Evolutionary conservation across 2,329 filamentous ascomycete species (phyloP), one percentile per base, ranked within the genome.

Genomic region (Dactylellina drechsleri): DNA sequence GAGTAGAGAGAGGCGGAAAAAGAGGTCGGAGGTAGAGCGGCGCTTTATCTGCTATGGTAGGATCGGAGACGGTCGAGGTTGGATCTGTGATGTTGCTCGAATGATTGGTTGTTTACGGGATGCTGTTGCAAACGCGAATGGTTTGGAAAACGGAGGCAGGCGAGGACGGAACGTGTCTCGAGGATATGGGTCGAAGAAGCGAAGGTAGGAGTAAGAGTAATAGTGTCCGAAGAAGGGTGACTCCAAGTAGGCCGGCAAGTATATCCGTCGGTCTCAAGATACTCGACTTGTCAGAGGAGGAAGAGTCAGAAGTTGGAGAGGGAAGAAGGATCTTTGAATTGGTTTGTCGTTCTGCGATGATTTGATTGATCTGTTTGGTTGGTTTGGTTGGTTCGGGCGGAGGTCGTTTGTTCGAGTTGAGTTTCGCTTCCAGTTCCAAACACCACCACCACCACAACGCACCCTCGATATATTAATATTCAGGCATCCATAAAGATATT

Each of bases 141-240:
- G 54, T 40, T 40, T 20, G 10, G 10, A 28, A 60, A 49, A 47
- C 41, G 40, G 57, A n/a, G n/a, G n/a, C n/a, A 31, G 41, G 57
- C 20, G 5, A 49, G 57, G 40, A 23, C 13, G 23, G 57, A 49
- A 36, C 57, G 57, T 60, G 57, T 60, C 20, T 36, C 57, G 41
- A 20, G 40, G 56, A 59, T 59, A 45, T 45, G 16, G 15, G 36
- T 2, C 1, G 13, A 28, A 6, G 40, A 28, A 15, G n/a, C 20
- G 41, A 31, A 60, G 41, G 16, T 31, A 20, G 20, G 57, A 20
- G 57, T 15, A 1, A 31, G 41, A 16, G 41, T 4, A 3, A 4
- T 4, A 13, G 26, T 28, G 26, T 28, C 3, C 26, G 26, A 28
- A 28, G 26, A 3, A 7, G 7, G 3, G 26, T 28, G 26, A 28